Conservation (phyloP, 2,329 filamentous ascomycete species). For the Paecilomyces formosus region DNA sequence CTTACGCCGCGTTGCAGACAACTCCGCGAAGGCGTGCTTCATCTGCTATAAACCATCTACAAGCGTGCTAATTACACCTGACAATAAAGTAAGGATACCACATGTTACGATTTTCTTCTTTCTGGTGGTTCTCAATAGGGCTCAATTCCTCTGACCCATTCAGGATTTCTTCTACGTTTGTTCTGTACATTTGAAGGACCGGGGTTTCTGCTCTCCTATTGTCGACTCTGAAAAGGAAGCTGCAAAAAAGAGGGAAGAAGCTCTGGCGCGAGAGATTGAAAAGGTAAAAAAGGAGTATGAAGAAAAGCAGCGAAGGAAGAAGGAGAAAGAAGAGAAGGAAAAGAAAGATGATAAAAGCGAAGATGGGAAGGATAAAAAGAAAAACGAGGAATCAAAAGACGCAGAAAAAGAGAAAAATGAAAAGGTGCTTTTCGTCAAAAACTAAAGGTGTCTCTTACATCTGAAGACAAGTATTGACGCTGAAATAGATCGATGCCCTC, state of each 20-base stretch:
- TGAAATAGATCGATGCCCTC: conserved; percentile 37
- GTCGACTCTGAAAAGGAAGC: conserved; percentile 36
- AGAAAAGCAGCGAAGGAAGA: conserved; percentile 66
- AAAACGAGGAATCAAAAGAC: conserved; percentile 34
- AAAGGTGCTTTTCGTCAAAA: conserved; percentile 36
- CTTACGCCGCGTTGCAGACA: conserved; percentile 78
- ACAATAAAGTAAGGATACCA: conserved; percentile 63
- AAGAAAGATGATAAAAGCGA: conserved; percentile 39
- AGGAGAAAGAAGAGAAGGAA: conserved; percentile 51
- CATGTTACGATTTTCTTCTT: background rate
- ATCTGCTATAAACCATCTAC: conserved; percentile 85
- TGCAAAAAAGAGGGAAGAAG: conserved; percentile 36
- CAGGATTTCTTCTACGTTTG: conserved; percentile 93
- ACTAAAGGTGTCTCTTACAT: conserved; percentile 2
- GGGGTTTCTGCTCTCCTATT: conserved; percentile 63
- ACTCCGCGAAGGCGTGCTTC: conserved; percentile 75
- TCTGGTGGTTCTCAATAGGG: background rate
- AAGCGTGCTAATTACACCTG: conserved; percentile 80
- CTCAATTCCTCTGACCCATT: background rate
- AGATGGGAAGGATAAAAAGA: conserved; percentile 37
- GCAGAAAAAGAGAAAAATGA: conserved; percentile 45
- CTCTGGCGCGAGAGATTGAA: conserved; percentile 39
- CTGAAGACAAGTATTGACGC: background rate
- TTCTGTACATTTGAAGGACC: conserved; percentile 71
- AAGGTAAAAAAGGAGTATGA: conserved; percentile 53